Base-by-base conservation (phyloP, 208 protist genomes). In the Cochliopodium minus region DNA sequence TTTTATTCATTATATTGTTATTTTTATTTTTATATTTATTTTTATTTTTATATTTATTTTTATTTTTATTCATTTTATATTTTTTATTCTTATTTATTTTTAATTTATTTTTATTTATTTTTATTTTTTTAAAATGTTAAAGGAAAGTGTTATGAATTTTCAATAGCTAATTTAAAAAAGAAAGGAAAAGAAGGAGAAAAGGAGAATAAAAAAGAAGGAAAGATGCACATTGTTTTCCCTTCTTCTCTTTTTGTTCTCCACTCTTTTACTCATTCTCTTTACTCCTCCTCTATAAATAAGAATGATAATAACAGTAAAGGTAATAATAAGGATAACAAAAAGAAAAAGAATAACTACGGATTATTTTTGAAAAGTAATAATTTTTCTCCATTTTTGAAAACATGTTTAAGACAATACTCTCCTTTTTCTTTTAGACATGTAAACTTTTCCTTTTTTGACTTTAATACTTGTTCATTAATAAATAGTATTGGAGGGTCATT, bases 31-130 rank as follows among this genome's bases (percentile, higher is more conserved):
- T 33, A 11, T 33, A 57, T 33, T 57, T 57, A 33, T 57, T 57
- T 11, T 57, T 48, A 17, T 57, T 54, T 48, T 57, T 57, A 33
- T 48, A 57, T 23, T 57, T 48, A 2, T 32, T 56, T 30, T 57
- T 48, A n/a, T n/a, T n/a, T 20, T 57, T 33, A 11, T 33, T 20
- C 52, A 57, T 57, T 52, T 17, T 17, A 43, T n/a, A 43, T 43
- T n/a, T n/a, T 43, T 17, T 43, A n/a, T n/a, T n/a, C n/a, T n/a
- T 43, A n/a, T 43, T 17, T 17, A 43, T 17, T n/a, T 43, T 17
- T 17, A n/a, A 43, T n/a, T 43, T 43, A 47, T 52, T 52, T 52
- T 52, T 52, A 47, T 52, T 52, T 52, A 47, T 52, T 52, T 52
- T 52, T 52, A 17, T 52, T 52, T n/a, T n/a, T 52, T 52, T 52